These are phyloP conservation scores for Trichomonascaceae sp. DNA, from an alignment of 1,139 yeast species.

Conservation along the genomic window DNA sequence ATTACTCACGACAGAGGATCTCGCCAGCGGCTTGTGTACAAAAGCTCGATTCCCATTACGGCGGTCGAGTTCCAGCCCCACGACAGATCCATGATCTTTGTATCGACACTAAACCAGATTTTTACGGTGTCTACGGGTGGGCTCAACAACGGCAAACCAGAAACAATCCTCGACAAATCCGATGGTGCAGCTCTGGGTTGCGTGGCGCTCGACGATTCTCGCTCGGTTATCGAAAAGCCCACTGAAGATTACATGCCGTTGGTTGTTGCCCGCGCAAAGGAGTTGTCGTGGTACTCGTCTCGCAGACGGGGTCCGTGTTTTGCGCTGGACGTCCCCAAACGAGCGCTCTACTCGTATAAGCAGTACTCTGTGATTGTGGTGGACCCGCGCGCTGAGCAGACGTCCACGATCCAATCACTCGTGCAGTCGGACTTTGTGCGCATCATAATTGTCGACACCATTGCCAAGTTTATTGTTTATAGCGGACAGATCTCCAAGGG, in stretches of 20 bases:
- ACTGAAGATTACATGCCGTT: constrained; percentile 23
- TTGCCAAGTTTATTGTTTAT: constrained; percentile 58
- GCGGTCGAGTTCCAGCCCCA: constrained; percentile 47
- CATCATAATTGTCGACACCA: constrained; percentile 47
- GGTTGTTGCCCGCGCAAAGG: constrained; percentile 42
- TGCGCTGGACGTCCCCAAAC: constrained; percentile 47
- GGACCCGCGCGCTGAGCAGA: constrained; percentile 17
- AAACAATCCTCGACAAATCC: constrained; percentile 43
- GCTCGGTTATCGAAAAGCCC: constrained; percentile 8
- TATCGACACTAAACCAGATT: constrained; percentile 58
- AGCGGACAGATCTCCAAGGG: constrained; percentile 54
- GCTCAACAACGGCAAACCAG: constrained; percentile 58
- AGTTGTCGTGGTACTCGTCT: constrained; percentile 40
- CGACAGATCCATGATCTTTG: constrained; percentile 31
- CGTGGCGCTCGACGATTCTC: constrained; percentile 27
- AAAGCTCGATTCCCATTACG: constrained; percentile 66
- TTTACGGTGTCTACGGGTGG: constrained; percentile 71
- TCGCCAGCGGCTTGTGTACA: constrained; percentile 67
- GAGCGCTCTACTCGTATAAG: constrained; percentile 32
- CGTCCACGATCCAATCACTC: constrained; percentile 8
- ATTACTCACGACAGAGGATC: constrained; percentile 80
- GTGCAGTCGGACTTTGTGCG: constrained; percentile 28
- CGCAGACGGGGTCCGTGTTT: constrained; percentile 45
- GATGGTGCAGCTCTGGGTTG: constrained; percentile 68
- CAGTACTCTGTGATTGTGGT: constrained; percentile 47